A percentile compares a stretch with the other conserved stretches of the same genome.
Conservation (phyloP, 2,329 filamentous ascomycete species). For the Chaetomium globosum region DNA sequence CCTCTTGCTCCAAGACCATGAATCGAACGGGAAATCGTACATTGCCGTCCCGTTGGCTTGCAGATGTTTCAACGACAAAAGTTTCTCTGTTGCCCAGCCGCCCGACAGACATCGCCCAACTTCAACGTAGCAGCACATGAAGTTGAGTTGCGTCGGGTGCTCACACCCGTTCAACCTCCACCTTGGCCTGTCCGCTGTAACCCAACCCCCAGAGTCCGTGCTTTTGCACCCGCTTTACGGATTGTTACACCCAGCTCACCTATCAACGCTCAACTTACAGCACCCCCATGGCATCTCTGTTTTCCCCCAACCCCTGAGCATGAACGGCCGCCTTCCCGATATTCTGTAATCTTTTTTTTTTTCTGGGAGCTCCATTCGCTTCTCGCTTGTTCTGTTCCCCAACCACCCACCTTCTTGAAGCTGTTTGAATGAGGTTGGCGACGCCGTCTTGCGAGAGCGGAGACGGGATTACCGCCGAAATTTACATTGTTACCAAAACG, state of each 20-base stretch:
- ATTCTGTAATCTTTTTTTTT: conserved; percentile 25
- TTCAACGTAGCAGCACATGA: conserved; percentile 2
- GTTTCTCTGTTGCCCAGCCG: background rate
- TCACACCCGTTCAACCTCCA: background rate
- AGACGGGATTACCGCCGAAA: conserved; percentile 25
- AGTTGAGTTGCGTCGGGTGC: conserved; percentile 2
- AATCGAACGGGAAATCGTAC: background rate
- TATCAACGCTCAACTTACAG: conserved; percentile 27
- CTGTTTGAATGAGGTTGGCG: conserved; percentile 8
- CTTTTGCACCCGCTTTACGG: conserved; percentile 15
- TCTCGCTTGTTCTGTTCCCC: conserved; percentile 32
- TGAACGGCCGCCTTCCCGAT: conserved; percentile 32
- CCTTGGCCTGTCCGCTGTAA: conserved; percentile 10
- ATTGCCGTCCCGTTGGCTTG: background rate
- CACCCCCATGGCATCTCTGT: conserved; percentile 31
- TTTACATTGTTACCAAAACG: conserved; percentile 29
- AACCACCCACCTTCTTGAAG: conserved; percentile 15
- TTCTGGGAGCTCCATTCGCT: conserved; percentile 39
- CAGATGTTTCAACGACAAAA: background rate
- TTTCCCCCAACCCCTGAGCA: conserved; percentile 37
- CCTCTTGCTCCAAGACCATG: background rate
- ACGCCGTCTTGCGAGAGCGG: conserved; percentile 21
- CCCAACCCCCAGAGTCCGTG: conserved; percentile 21
- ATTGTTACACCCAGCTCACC: conserved; percentile 27
- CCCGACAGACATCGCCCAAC: background rate